phyloP scores from a whole-genome alignment of 78 protist genomes.

The Dictyostelium capitatum region DNA sequence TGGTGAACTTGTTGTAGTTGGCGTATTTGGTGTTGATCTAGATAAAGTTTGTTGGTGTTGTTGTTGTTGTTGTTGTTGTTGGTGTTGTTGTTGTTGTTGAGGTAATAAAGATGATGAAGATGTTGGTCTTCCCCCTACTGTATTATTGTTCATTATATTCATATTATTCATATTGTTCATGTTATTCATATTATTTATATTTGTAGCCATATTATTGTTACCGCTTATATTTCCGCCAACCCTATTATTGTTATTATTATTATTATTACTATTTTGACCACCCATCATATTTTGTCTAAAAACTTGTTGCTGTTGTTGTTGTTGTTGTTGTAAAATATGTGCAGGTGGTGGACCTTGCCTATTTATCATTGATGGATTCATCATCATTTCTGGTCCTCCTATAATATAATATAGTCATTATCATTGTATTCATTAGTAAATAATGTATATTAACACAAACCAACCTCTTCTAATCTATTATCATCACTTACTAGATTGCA shows the following conservation, averaged over 20 bases:
- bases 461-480: too few relatives aligned
- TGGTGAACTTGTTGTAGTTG: conserved; percentile 24
- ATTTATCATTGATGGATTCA: conserved; percentile 6
- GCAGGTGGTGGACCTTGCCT: conserved; percentile 38
- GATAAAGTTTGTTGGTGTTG: conserved; percentile 19
- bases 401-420: too few relatives aligned
- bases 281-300: conserved; percentile 7
- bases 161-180: not conserved
- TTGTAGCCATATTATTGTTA: conserved; percentile 4
- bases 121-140: not conserved
- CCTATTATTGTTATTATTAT: not conserved
- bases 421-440: too few relatives aligned
- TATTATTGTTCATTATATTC: conserved; percentile 7
- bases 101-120: not conserved
- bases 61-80: not conserved
- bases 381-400: conserved; percentile 22
- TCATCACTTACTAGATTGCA: not conserved
- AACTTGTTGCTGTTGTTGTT: not conserved
- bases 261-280: not conserved
- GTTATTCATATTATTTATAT: conserved; percentile 31
- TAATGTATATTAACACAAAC: too few relatives aligned
- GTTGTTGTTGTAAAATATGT: not conserved
- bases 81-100: not conserved
- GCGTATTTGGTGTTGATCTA: conserved; percentile 19
- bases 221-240: not conserved